These are phyloP conservation scores for Hapsidospora chrysogenum DNA, from an alignment of 495 filamentous ascomycete genomes.

Conservation along the genomic window DNA sequence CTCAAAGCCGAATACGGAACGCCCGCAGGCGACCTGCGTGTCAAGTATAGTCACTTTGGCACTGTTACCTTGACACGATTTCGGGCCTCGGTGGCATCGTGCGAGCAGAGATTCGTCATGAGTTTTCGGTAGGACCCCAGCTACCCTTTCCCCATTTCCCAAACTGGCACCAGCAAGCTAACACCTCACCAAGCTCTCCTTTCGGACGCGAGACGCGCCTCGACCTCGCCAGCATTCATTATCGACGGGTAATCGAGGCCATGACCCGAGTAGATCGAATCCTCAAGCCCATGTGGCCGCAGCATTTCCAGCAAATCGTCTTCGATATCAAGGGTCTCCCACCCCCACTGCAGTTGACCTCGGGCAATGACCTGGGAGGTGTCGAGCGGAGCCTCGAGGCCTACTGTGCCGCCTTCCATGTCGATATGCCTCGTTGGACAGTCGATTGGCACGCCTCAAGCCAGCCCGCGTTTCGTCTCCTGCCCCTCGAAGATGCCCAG, in stretches of 20 bases:
- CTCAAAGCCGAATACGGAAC: conserved; percentile 32
- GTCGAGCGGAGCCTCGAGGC: conserved; percentile 74
- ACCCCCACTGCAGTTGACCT: conserved; percentile 26
- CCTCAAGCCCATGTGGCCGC: conserved; percentile 72
- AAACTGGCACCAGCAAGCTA: conserved; percentile 2
- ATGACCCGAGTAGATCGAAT: conserved; percentile 59
- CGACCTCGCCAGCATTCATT: conserved; percentile 63
- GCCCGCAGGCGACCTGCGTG: conserved; percentile 26
- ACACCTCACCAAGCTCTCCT: conserved; percentile 37
- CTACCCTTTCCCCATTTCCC: too few relatives aligned
- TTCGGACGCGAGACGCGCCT: conserved; percentile 44
- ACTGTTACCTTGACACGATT: conserved; percentile 51
- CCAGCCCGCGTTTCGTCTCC: conserved; percentile 68
- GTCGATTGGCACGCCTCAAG: conserved; percentile 65
- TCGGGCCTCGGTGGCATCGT: conserved; percentile 20
- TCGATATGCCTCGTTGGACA: conserved; percentile 60
- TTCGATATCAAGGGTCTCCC: conserved; percentile 46
- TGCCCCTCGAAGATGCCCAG: conserved; percentile 41
- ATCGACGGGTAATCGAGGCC: conserved; percentile 58
- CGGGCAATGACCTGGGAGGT: conserved; percentile 60
- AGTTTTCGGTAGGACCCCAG: conserved; percentile 68
- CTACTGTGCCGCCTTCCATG: conserved; percentile 64
- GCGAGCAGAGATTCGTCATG: conserved; percentile 75
- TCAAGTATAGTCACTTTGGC: conserved; percentile 38
- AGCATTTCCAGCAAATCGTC: conserved; percentile 47